Evolutionary conservation across 441 rosid genomes (phyloP), one percentile per base, ranked within the genome.

Genomic region (Populus hybrid): DNA sequence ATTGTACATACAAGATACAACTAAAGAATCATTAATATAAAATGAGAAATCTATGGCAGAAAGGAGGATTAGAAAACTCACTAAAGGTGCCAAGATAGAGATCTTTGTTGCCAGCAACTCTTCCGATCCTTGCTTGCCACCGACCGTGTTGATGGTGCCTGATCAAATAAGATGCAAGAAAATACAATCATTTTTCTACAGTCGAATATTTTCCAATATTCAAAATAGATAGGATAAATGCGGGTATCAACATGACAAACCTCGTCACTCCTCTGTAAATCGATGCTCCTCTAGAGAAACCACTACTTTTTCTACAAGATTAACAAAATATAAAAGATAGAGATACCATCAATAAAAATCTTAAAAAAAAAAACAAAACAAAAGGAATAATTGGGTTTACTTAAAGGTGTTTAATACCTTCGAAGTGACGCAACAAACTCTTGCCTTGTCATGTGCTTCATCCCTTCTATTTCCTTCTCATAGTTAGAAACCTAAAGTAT

Each of bases 81-180:
- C 99, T 90, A 78, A 94, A 96, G 64, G 99, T 96, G 81, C 99
- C 99, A 6, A 96, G 99, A 76, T 96, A 96, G 71, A 96, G 98
- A 83, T 96, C 99, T 79, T 94, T 96, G 85, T 96, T 96, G 72
- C 99, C 99, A 0, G 99, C 99, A 40, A 96, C 99, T 82, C 99
- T 87, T 24, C 99, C 99, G 0, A 95, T 95, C 76, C 99, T 89
- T 31, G 99, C 98, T 81, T 95, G 99, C 98, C 99, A 95, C 68
- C 99, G 83, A 74, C 99, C 98, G 71, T 95, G 99, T 82, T 95
- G 99, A 87, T 94, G 98, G 75, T 96, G 99, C 85, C 98, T 94
- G 78, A 77, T 23, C 50, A 71, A 69, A 76, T 31, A 21, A 28
- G 26, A 73, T 21, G 21, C 63, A 42, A 61, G 26, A 18, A 35